Evolutionary conservation across 352 stramenopile genomes (phyloP).

Genomic region (Globisporangium nagaii): DNA sequence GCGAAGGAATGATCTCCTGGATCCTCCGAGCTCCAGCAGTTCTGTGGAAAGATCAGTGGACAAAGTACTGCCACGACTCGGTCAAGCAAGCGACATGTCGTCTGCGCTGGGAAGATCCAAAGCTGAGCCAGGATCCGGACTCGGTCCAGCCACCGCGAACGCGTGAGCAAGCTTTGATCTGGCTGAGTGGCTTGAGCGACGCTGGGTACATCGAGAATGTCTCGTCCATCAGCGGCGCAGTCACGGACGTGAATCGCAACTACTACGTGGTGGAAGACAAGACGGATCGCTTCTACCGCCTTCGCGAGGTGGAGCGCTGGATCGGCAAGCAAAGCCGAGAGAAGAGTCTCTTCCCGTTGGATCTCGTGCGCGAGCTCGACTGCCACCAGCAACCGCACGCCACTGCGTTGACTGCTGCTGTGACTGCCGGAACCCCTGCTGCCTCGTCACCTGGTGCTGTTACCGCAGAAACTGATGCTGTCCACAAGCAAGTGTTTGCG

Average conservation of each 20-base stretch:
- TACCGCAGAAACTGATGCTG: background rate
- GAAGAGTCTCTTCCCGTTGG: constrained; percentile 54
- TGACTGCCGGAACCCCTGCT: background rate
- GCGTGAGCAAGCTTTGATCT: constrained; percentile 29
- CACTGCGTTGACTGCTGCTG: background rate
- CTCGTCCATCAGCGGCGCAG: constrained; percentile 10
- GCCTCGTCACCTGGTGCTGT: too few relatives aligned
- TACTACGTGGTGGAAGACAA: constrained; percentile 40
- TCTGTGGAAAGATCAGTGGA: constrained; percentile 53
- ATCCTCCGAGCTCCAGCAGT: constrained; percentile 34
- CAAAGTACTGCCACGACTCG: constrained; percentile 38
- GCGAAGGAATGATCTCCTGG: constrained; percentile 60
- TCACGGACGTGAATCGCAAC: constrained; percentile 26
- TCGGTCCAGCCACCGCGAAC: constrained; percentile 38
- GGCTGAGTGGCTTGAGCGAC: constrained; percentile 52
- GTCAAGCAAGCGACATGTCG: constrained; percentile 11
- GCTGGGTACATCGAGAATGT: constrained; percentile 57
- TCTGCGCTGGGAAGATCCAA: constrained; percentile 29
- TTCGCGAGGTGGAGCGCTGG: constrained; percentile 54
- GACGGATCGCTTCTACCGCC: constrained; percentile 40
- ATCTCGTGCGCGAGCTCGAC: constrained; percentile 61
- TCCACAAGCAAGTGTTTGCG: constrained; percentile 26
- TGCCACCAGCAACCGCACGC: constrained; percentile 20
- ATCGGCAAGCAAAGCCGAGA: constrained; percentile 18
- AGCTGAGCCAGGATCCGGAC: constrained; percentile 34